Evolutionary conservation across 2,329 filamentous ascomycete species (phyloP).

Genomic region (Torrubiella hemipterigena): DNA sequence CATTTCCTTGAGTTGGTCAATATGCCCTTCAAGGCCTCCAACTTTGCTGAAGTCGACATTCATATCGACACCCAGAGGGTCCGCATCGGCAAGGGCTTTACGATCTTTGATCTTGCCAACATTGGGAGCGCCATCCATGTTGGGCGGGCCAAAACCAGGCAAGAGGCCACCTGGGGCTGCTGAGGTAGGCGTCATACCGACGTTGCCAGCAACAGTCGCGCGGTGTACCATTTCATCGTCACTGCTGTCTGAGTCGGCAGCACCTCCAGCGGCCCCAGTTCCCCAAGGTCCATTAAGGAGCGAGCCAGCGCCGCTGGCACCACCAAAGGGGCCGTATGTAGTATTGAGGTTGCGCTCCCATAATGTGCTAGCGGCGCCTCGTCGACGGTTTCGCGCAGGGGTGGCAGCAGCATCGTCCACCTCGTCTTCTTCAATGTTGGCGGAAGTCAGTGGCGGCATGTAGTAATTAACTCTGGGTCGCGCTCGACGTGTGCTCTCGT

Average conservation of each 20-base stretch:
- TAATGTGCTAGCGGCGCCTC: constrained; percentile 41
- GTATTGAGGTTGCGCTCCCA: constrained; percentile 81
- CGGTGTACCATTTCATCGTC: constrained; percentile 76
- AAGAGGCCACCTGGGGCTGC: constrained; percentile 34
- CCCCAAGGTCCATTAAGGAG: constrained; percentile 66
- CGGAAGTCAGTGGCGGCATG: constrained; percentile 55
- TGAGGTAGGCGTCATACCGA: constrained; percentile 48
- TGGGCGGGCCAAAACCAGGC: constrained; percentile 24
- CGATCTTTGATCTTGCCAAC: constrained; percentile 90
- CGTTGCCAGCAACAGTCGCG: constrained; percentile 41
- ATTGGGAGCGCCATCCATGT: constrained; percentile 48
- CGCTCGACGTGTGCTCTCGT: constrained; percentile 40
- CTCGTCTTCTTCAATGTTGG: constrained; percentile 61
- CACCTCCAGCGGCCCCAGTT: constrained; percentile 60
- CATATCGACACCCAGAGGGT: constrained; percentile 85
- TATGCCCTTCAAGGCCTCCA: constrained; percentile 83
- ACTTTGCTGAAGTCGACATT: constrained; percentile 92
- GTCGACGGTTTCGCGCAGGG: constrained; percentile 54
- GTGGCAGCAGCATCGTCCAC: constrained; percentile 56
- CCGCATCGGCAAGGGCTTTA: constrained; percentile 83
- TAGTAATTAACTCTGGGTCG: constrained; percentile 68
- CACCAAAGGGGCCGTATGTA: constrained; percentile 86
- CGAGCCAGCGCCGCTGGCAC: constrained; percentile 60
- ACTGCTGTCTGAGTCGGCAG: constrained; percentile 88
- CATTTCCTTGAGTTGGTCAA: constrained; percentile 98